phyloP scores from a whole-genome alignment of 2,329 filamentous ascomycete species.

The Emmonsiellopsis sp. region DNA sequence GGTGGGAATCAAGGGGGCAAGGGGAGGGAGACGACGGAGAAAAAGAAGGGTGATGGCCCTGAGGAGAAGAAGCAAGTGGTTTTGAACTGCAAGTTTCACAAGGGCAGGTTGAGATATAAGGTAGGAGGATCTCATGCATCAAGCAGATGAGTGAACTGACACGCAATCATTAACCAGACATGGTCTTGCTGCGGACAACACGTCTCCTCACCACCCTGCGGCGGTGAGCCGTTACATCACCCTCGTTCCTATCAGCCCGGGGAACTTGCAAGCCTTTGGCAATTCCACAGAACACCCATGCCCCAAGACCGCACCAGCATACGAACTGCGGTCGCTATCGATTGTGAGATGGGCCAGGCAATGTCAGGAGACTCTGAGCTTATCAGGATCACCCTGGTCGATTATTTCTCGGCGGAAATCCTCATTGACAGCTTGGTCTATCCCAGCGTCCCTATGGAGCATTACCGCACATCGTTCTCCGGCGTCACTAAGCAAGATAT shows the following conservation, averaged over 20 bases:
- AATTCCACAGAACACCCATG: not conserved
- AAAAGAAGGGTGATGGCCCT: not conserved
- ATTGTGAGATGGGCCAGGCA: slow-evolving; percentile 47
- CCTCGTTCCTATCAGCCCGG: not conserved
- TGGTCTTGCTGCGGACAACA: not conserved
- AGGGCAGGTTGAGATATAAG: not conserved
- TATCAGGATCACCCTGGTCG: slow-evolving; percentile 42
- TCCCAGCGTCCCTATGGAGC: slow-evolving; percentile 35
- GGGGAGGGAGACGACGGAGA: not conserved
- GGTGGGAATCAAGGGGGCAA: not conserved
- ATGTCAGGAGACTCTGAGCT: slow-evolving; percentile 38
- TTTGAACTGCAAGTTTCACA: not conserved
- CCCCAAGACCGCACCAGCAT: not conserved
- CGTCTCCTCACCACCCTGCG: not conserved
- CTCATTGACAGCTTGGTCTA: slow-evolving; percentile 43
- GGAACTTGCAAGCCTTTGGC: not conserved
- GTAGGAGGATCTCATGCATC: not conserved
- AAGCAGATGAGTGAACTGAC: not conserved
- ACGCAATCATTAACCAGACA: not conserved
- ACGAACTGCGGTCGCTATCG: slow-evolving; percentile 33
- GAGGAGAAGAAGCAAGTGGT: not conserved
- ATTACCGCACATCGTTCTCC: slow-evolving; percentile 43
- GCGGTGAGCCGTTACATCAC: not conserved
- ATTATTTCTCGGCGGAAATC: slow-evolving; percentile 39
- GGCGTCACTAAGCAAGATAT: slow-evolving; percentile 30